Evolutionary conservation across 495 filamentous ascomycete species (phyloP).

Genomic region (Astrothelium subdiscretum): DNA sequence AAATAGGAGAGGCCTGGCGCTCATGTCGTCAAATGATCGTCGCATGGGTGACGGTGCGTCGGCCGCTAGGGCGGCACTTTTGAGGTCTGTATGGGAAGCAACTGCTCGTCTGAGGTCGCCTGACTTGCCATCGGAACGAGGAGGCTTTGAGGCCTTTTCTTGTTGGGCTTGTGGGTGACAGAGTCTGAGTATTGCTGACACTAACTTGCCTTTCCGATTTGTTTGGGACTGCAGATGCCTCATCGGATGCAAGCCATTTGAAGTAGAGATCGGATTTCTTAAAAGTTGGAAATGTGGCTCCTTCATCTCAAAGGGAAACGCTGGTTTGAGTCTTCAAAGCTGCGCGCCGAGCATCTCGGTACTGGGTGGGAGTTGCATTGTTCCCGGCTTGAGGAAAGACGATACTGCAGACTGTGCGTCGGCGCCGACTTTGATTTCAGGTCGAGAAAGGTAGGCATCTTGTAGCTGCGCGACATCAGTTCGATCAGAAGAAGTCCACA

Average conservation of each 20-base stretch:
- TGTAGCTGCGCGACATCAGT: slow-evolving; percentile 82
- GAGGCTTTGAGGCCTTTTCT: slow-evolving; percentile 6
- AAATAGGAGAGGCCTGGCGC: slow-evolving; percentile 45
- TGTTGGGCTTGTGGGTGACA: slow-evolving; percentile 12
- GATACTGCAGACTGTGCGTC: slow-evolving; percentile 57
- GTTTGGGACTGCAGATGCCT: slow-evolving; percentile 34
- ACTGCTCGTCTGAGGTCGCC: slow-evolving; percentile 47
- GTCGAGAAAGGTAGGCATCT: slow-evolving; percentile 71
- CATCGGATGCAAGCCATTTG: slow-evolving; percentile 87
- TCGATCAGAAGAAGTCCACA: slow-evolving; percentile 77
- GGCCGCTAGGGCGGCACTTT: slow-evolving; percentile 25
- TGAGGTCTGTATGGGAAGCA: slow-evolving; percentile 47
- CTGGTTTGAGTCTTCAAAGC: slow-evolving; percentile 73
- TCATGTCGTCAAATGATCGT: slow-evolving; percentile 46
- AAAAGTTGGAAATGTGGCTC: slow-evolving; percentile 68
- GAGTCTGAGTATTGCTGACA: background rate
- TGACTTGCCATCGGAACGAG: slow-evolving; percentile 10
- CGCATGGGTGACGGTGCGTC: slow-evolving; percentile 30
- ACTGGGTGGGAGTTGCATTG: slow-evolving; percentile 65
- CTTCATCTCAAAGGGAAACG: slow-evolving; percentile 73
- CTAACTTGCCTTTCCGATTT: slow-evolving; percentile 4
- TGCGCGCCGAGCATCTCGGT: slow-evolving; percentile 69
- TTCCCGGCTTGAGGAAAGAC: slow-evolving; percentile 64
- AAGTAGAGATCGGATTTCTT: slow-evolving; percentile 87
- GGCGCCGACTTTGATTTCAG: slow-evolving; percentile 66